These are phyloP conservation scores for Corchorus capsularis DNA, from an alignment of 345 rosid genomes.

Conservation along the genomic window DNA sequence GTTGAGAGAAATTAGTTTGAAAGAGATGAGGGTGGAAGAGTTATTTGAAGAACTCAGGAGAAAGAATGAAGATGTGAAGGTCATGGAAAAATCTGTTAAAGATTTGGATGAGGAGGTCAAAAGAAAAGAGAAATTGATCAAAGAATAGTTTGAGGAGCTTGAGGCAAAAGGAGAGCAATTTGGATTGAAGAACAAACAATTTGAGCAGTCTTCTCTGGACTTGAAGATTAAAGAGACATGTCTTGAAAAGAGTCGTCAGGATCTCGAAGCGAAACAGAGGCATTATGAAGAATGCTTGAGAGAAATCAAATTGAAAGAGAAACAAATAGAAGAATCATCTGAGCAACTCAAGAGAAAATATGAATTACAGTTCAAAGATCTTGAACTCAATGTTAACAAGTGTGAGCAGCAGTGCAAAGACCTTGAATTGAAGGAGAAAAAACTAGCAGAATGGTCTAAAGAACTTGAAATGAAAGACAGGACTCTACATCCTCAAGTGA, in stretches of 20 bases:
- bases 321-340: constrained; percentile 23
- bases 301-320: constrained; percentile 18
- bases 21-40: background rate
- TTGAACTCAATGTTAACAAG: background rate
- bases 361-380: constrained; percentile 5
- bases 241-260: too few relatives aligned
- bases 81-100: background rate
- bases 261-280: too few relatives aligned
- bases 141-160: too few relatives aligned
- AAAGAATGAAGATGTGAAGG: background rate
- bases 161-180: too few relatives aligned
- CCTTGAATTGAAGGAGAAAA: background rate
- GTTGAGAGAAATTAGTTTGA: background rate
- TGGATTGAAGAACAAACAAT: too few relatives aligned
- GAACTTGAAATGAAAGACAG: constrained; percentile 17
- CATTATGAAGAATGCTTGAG: background rate
- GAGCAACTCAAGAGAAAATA: background rate
- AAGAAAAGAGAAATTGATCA: background rate
- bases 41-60: background rate
- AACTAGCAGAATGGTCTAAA: constrained; percentile 9
- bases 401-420: constrained; percentile 1
- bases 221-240: too few relatives aligned
- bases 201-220: too few relatives aligned
- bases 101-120: background rate
- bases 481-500: background rate